Evolutionary conservation across 495 filamentous ascomycete genomes (phyloP).

Genomic region (Penicillium goetzii): DNA sequence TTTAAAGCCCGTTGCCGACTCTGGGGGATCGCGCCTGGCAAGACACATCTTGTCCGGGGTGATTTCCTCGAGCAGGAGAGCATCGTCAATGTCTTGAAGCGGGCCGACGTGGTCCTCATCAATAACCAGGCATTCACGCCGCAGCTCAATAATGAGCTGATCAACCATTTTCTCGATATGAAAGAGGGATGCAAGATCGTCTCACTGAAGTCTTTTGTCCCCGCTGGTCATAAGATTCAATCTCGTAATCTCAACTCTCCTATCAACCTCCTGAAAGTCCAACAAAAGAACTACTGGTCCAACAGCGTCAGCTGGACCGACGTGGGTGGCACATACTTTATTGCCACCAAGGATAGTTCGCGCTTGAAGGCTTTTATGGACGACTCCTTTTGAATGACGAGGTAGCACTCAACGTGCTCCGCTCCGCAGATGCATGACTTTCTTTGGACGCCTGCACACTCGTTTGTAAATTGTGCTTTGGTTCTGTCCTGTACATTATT

Average conservation of each 20-base stretch:
- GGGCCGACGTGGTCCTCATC: conserved; percentile 89
- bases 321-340: conserved; percentile 79
- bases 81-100: conserved; percentile 72
- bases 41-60: conserved; percentile 77
- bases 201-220: conserved; percentile 79
- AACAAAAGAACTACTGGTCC: conserved; percentile 76
- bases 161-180: conserved; percentile 90
- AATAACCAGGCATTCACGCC: conserved; percentile 96
- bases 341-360: conserved; percentile 79
- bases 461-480: conserved; percentile 16
- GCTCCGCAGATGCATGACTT: conserved; percentile 1
- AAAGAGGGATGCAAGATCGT: conserved; percentile 91
- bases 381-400: conserved; percentile 30
- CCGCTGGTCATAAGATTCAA: conserved; percentile 68
- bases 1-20: conserved; percentile 81
- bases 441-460: conserved; percentile 10
- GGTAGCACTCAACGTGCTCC: not conserved
- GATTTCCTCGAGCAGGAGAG: conserved; percentile 78
- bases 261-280: conserved; percentile 75
- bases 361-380: conserved; percentile 53
- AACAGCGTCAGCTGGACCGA: conserved; percentile 91
- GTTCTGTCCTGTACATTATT: conserved; percentile 27
- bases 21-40: conserved; percentile 83
- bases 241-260: conserved; percentile 72
- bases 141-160: conserved; percentile 80